Base-by-base conservation (phyloP, 2,329 filamentous ascomycete species). In the Cadophora sp. region DNA sequence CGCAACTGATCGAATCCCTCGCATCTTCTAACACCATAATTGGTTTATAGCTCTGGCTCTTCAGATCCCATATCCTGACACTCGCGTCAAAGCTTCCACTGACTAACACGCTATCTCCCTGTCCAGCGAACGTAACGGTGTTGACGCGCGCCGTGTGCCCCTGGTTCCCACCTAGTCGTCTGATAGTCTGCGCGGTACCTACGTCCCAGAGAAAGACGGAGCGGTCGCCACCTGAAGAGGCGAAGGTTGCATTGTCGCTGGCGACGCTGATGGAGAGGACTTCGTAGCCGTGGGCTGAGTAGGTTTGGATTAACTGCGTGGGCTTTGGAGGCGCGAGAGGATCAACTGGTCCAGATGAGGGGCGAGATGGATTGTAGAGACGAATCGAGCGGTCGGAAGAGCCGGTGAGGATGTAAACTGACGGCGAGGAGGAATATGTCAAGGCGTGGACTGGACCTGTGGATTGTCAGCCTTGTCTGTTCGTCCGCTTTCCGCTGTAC, bases 181-280 rank as follows among this genome's bases (percentile, higher is more conserved):
- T 86, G 30, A 91, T 81, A 4, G 95, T 97, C 73, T 87, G 84
- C 20, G 91, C 93, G 2, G 89, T 91, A 56, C 90, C 84, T 0
- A 98, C 96, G 79, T 99, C 96, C 96, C 96, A 98, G 5, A 97
- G 84, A 77, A 97, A 97, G 0, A 97, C 93, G 68, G 87, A 85
- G 73, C 95, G 92, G 81, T 99, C 96, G 67, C 96, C 96, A 72
- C 96, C 96, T 1, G 88, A 87, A n/a, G 90, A 94, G 11, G 89
- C 90, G 78, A 99, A 97, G 51, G 88, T 88, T 71, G 93, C 87
- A 79, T 99, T 99, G 81, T 93, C 90, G 27, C 82, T 76, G 20
- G 87, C 82, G 59, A 97, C 91, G 62, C 87, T 84, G 47, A 99
- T 84, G 72, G 92, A 91, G 68, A 97, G 89, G 8, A 99, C 91